Evolutionary conservation across 495 filamentous ascomycete genomes (phyloP), one percentile per base, ranked within the genome.

Genomic region (Evernia prunastri): DNA sequence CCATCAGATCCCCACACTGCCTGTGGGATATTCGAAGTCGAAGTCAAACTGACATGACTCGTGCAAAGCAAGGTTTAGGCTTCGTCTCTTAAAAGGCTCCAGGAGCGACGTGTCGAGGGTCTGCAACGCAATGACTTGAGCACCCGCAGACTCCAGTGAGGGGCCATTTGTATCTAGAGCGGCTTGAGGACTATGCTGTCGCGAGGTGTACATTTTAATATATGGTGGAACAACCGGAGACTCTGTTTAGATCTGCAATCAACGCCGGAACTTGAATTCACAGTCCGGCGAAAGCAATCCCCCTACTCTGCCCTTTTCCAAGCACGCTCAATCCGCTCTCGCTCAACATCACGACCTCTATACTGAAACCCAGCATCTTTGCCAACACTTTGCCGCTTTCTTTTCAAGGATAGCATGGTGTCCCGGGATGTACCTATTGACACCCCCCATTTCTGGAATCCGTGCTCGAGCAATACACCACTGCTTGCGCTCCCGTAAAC

Each of bases 361-460:
- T 59, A 59, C 27, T 23, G 11, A 1, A 59, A 27, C 10, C 23
- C 23, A 5, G 25, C 57, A 17, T 59, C 57, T 25, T 43, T 25
- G n/a, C 37, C 57, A 39, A 18, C 36, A 39, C 20, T 9, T 9
- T 27, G 35, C 17, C 25, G 23, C 23, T 43, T 18, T 9, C 15
- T 27, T 9, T 39, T 37, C 4, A 39, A 15, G 29, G 57, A 27
- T 13, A 39, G 40, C 29, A 59, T 39, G 10, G 42, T 29, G 18
- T n/a, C 8, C 37, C 42, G 37, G 37, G 57, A 59, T 59, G 27
- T 59, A 39, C 57, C 42, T 59, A 10, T 59, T 59, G 37, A 59
- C 36, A 10, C 42, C 23, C 42, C 23, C 57, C 57, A 59, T 17
- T 59, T 59, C n/a, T 59, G 11, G 37, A 37, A 59, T 15, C 36